These are phyloP conservation scores for Coniosporium apollinis DNA, from an alignment of 495 filamentous ascomycete species.

Conservation along the genomic window DNA sequence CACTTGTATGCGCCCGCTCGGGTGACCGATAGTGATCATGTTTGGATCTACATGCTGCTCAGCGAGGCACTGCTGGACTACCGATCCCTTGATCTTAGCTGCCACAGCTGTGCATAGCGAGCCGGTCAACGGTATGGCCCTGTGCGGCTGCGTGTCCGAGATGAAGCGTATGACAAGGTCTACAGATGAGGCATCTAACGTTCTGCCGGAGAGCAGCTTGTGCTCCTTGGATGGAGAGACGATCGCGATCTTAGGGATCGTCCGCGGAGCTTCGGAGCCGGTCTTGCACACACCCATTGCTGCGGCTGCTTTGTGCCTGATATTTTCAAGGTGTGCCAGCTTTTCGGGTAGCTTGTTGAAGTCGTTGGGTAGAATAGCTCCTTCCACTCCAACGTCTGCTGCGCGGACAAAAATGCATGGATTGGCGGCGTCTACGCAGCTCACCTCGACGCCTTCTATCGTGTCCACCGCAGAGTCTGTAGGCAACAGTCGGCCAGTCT, in stretches of 20 bases:
- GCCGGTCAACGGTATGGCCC: constrained; percentile 44
- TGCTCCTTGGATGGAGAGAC: constrained; percentile 33
- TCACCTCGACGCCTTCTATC: constrained; percentile 36
- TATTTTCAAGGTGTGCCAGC: constrained; percentile 38
- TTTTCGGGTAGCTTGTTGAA: constrained; percentile 32
- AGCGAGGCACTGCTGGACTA: too few relatives aligned
- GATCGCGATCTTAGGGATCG: constrained; percentile 50
- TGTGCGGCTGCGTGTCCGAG: constrained; percentile 44
- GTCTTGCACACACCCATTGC: constrained; percentile 42
- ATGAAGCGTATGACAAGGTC: too few relatives aligned
- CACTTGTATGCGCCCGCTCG: not conserved
- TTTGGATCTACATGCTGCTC: constrained; percentile 1
- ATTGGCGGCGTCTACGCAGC: constrained; percentile 47
- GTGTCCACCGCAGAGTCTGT: constrained; percentile 41
- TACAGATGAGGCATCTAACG: too few relatives aligned
- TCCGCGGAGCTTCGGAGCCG: constrained; percentile 30
- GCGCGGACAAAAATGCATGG: constrained; percentile 48
- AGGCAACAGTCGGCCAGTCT: constrained; percentile 47
- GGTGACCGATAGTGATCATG: not conserved
- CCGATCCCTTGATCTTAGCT: constrained; percentile 31
- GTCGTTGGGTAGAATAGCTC: constrained; percentile 34
- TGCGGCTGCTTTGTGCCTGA: constrained; percentile 41
- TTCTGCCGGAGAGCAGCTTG: constrained; percentile 16
- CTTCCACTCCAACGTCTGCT: constrained; percentile 31
- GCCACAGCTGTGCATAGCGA: constrained; percentile 46